These are phyloP conservation scores for Phylloporus sp. DNA, from an alignment of 768 basidiomycete species.

Conservation along the genomic window DNA sequence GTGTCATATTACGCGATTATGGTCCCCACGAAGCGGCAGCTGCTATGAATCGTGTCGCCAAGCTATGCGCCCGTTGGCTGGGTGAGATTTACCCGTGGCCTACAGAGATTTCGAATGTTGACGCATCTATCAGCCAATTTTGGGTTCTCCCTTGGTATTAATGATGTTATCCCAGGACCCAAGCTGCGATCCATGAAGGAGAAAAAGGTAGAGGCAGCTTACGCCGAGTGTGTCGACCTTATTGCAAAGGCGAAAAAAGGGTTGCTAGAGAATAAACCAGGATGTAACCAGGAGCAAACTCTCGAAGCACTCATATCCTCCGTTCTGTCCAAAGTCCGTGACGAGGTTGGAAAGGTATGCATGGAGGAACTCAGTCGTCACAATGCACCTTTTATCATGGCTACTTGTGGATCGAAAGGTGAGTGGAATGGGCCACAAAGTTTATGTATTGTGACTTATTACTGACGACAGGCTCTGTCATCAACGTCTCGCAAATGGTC, in stretches of 20 bases:
- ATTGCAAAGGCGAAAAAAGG: constrained; percentile 91
- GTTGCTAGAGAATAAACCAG: constrained; percentile 92
- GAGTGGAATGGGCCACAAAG: constrained; percentile 8
- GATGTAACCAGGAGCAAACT: constrained; percentile 94
- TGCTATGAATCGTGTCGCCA: constrained; percentile 95
- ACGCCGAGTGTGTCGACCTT: constrained; percentile 78
- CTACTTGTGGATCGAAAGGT: constrained; percentile 99
- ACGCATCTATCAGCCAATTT: constrained; percentile 70
- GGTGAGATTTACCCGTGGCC: constrained; percentile 42
- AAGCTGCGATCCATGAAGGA: constrained; percentile 79
- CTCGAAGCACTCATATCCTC: constrained; percentile 95
- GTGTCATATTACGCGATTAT: constrained; percentile 95
- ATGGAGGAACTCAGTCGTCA: constrained; percentile 97
- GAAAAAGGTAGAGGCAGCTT: constrained; percentile 79
- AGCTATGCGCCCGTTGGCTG: constrained; percentile 91
- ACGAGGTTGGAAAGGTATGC: constrained; percentile 93
- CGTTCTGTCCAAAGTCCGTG: constrained; percentile 91
- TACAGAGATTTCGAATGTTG: constrained; percentile 1
- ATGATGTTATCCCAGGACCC: constrained; percentile 95
- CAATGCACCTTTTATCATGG: constrained; percentile 98
- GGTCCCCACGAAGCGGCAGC: constrained; percentile 90
- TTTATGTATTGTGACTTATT: background rate
- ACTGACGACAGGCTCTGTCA: constrained; percentile 76
- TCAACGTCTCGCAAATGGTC: constrained; percentile 99
- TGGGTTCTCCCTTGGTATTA: constrained; percentile 97